phyloP scores from a whole-genome alignment of 306 rosid genomes.

The Canavalia gladiata region DNA sequence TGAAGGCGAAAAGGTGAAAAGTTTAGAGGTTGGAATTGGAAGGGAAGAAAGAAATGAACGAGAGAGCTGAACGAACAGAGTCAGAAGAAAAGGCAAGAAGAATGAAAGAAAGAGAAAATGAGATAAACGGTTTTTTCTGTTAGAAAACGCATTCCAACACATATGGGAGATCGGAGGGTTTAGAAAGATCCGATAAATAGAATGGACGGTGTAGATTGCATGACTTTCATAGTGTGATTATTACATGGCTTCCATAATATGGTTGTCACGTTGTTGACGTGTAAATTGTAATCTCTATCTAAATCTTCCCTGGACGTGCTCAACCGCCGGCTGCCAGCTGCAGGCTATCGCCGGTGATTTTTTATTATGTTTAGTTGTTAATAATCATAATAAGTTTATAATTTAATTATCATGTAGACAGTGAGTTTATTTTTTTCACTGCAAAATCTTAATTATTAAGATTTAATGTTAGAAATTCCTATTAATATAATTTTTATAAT shows the following conservation, averaged over 20 bases:
- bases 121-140: conserved; percentile 62
- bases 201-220: conserved; percentile 43
- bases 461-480: too few relatives aligned
- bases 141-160: conserved; percentile 48
- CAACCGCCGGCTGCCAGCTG: conserved; percentile 37
- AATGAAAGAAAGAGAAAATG: not conserved
- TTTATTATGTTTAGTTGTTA: too few relatives aligned
- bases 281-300: conserved; percentile 14
- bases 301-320: conserved; percentile 13
- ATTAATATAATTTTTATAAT: too few relatives aligned
- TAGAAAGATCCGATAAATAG: not conserved
- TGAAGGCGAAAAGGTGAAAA: conserved; percentile 10
- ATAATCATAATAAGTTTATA: too few relatives aligned
- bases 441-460: too few relatives aligned
- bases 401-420: too few relatives aligned
- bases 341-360: conserved; percentile 24
- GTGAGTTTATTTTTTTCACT: too few relatives aligned
- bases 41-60: not conserved
- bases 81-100: not conserved
- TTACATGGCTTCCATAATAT: not conserved
- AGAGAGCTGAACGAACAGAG: conserved; percentile 34
- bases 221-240: not conserved
- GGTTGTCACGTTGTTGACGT: conserved; percentile 26
- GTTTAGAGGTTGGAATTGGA: not conserved
- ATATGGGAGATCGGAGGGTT: conserved; percentile 38